Percentiles rank a stretch among this genome's conserved stretches.
phyloP scores from a whole-genome alignment of 176 grass and related monocot genomes.

The Triticum urartu region DNA sequence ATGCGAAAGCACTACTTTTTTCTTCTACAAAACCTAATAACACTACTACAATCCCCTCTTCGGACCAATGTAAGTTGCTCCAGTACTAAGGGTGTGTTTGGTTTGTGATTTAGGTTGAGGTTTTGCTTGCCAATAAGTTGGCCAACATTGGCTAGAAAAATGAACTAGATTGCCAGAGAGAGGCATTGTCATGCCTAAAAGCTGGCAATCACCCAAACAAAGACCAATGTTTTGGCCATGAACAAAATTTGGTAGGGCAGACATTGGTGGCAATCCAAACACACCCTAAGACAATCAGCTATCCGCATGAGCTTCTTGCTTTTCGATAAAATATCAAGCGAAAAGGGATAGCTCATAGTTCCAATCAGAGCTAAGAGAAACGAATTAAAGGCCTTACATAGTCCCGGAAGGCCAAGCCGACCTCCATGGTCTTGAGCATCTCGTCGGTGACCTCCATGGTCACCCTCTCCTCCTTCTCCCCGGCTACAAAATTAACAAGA shows the following conservation, averaged over 20 bases:
- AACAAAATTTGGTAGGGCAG: not conserved
- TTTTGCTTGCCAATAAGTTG: not conserved
- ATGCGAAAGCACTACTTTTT: not conserved
- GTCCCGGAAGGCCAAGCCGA: slow-evolving; percentile 89
- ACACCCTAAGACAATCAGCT: not conserved
- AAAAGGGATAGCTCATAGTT: not conserved
- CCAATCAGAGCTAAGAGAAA: not conserved
- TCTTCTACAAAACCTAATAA: not conserved
- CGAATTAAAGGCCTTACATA: slow-evolving; percentile 49
- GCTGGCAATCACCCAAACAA: not conserved
- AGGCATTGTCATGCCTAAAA: not conserved
- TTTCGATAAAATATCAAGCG: not conserved
- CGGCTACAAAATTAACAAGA: not conserved
- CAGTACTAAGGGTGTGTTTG: not conserved
- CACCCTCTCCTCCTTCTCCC: slow-evolving; percentile 48
- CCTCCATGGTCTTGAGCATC: slow-evolving; percentile 97
- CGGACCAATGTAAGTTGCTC: not conserved
- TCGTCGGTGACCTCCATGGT: slow-evolving; percentile 88
- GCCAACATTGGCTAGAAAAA: not conserved
- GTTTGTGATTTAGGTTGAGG: not conserved
- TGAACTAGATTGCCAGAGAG: not conserved
- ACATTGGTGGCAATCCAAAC: not conserved
- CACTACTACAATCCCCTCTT: not conserved
- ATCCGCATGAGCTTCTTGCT: not conserved
- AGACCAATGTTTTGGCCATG: not conserved